Evolutionary conservation across 768 basidiomycete genomes (phyloP).

Genomic region (Boletus sp.): DNA sequence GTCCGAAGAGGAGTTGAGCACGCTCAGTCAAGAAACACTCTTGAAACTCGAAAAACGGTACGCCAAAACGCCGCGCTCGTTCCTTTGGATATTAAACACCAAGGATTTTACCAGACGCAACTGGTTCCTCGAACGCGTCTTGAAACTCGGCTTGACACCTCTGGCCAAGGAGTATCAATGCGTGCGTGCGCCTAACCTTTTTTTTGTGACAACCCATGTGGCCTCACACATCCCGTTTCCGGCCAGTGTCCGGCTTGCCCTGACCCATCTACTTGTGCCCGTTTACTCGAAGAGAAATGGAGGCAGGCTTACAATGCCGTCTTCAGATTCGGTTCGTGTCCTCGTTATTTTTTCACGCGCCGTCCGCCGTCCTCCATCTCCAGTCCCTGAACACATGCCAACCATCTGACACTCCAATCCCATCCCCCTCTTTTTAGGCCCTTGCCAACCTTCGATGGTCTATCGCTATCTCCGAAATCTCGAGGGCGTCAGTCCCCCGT

Average conservation of each 20-base stretch:
- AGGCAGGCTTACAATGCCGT: slow-evolving; percentile 81
- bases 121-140: slow-evolving; percentile 93
- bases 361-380: neutral
- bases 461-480: slow-evolving; percentile 88
- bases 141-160: slow-evolving; percentile 84
- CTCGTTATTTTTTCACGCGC: neutral
- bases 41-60: slow-evolving; percentile 87
- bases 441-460: slow-evolving; percentile 88
- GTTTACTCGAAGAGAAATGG: slow-evolving; percentile 91
- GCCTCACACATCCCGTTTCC: neutral
- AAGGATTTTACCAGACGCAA: slow-evolving; percentile 56
- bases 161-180: slow-evolving; percentile 96
- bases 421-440: slow-evolving; percentile 41
- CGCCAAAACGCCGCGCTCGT: neutral
- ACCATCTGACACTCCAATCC: neutral
- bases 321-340: slow-evolving; percentile 69
- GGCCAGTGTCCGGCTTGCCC: slow-evolving; percentile 78
- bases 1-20: slow-evolving; percentile 75
- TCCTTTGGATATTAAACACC: neutral
- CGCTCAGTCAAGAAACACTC: slow-evolving; percentile 76
- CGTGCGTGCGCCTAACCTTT: slow-evolving; percentile 41
- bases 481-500: slow-evolving; percentile 86
- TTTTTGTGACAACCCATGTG: neutral
- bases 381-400: neutral
- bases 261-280: slow-evolving; percentile 74